Percentiles rank a stretch among this genome's conserved stretches.
These are phyloP conservation scores for Babesia bovis DNA, from an alignment of 169 alveolate genomes.

Conservation along the genomic window DNA sequence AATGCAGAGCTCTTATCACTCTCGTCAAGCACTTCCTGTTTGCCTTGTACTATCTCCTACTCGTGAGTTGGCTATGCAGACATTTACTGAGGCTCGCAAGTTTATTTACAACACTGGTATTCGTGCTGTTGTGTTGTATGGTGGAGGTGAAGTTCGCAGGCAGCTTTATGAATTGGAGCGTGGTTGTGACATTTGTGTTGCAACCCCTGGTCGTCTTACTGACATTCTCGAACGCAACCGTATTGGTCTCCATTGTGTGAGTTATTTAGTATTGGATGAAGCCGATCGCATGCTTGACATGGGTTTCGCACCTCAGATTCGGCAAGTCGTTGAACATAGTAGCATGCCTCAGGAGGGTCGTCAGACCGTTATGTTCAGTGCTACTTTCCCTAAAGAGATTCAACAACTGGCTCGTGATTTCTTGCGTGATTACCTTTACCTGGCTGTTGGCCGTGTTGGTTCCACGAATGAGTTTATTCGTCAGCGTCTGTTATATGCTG, in stretches of 20 bases:
- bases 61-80: constrained; percentile 76
- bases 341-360: constrained; percentile 79
- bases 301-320: constrained; percentile 93
- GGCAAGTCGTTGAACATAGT: constrained; percentile 79
- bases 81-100: constrained; percentile 87
- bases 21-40: constrained; percentile 72
- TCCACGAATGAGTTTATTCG: constrained; percentile 92
- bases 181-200: constrained; percentile 95
- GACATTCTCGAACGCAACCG: constrained; percentile 85
- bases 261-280: constrained; percentile 90
- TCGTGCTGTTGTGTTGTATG: constrained; percentile 87
- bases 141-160: constrained; percentile 88
- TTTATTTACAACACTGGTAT: constrained; percentile 90
- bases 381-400: constrained; percentile 91
- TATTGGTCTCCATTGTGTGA: constrained; percentile 75
- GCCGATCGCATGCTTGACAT: constrained; percentile 94
- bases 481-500: constrained; percentile 84
- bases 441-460: constrained; percentile 92
- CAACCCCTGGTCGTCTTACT: constrained; percentile 94
- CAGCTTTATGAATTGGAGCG: constrained; percentile 88
- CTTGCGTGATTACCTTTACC: constrained; percentile 83
- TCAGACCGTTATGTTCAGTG: constrained; percentile 92
- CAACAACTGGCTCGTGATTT: constrained; percentile 90
- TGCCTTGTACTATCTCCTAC: constrained; percentile 74
- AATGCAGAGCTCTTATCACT: constrained; percentile 30